Percentiles rank a stretch among this genome's conserved stretches.
phyloP scores from a whole-genome alignment of 2,329 filamentous ascomycete species.

The Aspergillus sp. region DNA sequence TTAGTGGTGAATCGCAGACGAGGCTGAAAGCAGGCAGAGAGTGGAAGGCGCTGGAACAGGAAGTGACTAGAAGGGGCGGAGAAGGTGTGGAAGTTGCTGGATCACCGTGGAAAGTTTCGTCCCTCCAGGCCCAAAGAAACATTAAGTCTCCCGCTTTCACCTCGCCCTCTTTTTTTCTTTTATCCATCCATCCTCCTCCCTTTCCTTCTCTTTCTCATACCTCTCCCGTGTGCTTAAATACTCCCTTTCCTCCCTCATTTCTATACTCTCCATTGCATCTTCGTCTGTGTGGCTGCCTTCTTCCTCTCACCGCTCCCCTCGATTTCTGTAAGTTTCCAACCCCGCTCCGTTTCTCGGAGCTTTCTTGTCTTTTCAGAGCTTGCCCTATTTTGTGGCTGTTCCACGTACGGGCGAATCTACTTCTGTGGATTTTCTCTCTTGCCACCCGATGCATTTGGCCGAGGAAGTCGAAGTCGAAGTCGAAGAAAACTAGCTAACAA shows the following conservation, averaged over 20 bases:
- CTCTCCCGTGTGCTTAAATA: slow-evolving; percentile 12
- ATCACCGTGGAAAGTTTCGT: slow-evolving; percentile 36
- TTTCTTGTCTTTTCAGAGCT: background rate
- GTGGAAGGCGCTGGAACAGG: slow-evolving; percentile 18
- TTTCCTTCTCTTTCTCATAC: slow-evolving; percentile 16
- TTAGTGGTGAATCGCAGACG: slow-evolving; percentile 2
- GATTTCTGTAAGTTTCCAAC: slow-evolving; percentile 2
- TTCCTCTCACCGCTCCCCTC: slow-evolving; percentile 3
- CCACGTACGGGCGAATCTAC: background rate
- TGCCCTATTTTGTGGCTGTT: background rate
- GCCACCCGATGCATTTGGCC: background rate
- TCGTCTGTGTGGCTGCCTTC: slow-evolving; percentile 8
- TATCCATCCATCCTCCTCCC: slow-evolving; percentile 19
- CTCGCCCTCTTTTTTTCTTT: slow-evolving; percentile 12
- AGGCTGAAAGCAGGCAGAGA: slow-evolving; percentile 4
- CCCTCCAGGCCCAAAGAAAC: slow-evolving; percentile 20
- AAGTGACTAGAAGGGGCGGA: slow-evolving; percentile 1
- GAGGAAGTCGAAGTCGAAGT: background rate
- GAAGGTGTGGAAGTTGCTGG: slow-evolving; percentile 39
- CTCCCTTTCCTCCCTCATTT: slow-evolving; percentile 1
- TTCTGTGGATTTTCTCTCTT: background rate
- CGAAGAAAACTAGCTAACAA: slow-evolving; percentile 1
- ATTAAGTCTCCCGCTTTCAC: slow-evolving; percentile 29
- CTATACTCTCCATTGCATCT: slow-evolving; percentile 11
- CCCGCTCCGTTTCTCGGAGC: background rate